Conservation (phyloP, 306 rosid genomes). For the Oemleria cerasiformis region DNA sequence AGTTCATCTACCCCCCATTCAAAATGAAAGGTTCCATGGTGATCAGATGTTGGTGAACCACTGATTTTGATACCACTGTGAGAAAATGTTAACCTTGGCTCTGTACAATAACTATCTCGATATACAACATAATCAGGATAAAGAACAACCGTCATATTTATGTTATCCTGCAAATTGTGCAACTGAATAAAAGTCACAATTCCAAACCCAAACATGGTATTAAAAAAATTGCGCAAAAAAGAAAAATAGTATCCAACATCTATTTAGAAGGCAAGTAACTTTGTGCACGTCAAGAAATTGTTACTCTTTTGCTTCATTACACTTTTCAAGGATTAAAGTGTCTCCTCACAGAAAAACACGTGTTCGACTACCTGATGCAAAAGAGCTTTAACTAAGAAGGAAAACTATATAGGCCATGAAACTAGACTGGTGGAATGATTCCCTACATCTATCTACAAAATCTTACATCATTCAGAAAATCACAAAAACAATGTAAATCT, state of each 20-base stretch:
- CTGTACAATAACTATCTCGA: slow-evolving; percentile 60
- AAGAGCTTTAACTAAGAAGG: background rate
- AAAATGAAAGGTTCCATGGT: slow-evolving; percentile 43
- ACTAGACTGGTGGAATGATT: background rate
- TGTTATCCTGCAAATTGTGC: slow-evolving; percentile 59
- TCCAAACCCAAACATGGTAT: background rate
- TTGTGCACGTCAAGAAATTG: background rate
- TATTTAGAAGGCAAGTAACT: background rate
- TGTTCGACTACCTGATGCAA: background rate
- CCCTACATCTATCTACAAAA: no score
- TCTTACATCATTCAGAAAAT: background rate
- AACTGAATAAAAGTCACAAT: slow-evolving; percentile 27
- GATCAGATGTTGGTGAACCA: slow-evolving; percentile 40
- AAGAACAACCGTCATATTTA: slow-evolving; percentile 56
- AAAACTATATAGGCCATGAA: background rate
- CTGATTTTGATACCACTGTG: slow-evolving; percentile 54
- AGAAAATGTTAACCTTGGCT: slow-evolving; percentile 61
- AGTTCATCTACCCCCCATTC: slow-evolving; percentile 76
- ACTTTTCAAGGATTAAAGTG: background rate
- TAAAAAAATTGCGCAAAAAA: background rate
- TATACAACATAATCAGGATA: slow-evolving; percentile 75
- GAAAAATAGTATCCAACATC: background rate
- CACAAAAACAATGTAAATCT: no score
- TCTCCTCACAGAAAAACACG: background rate
- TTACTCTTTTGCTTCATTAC: background rate